Conservation (phyloP, 352 stramenopile species). For the Globisporangium paddicum region DNA sequence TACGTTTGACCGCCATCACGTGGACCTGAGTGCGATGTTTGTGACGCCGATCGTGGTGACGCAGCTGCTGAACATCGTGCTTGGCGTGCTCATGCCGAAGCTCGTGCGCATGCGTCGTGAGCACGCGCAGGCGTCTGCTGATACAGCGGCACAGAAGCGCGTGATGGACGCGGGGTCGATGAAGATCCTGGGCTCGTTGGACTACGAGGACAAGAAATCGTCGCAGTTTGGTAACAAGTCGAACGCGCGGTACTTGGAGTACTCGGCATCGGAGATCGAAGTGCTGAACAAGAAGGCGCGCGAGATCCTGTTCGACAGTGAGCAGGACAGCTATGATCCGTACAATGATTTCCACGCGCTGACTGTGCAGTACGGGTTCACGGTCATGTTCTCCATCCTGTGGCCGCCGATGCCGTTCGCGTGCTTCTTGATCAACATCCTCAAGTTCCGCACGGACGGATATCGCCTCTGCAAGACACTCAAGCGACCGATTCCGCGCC, state of each 20-base stretch:
- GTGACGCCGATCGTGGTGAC: constrained; percentile 85
- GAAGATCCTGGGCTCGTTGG: constrained; percentile 76
- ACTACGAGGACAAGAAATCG: constrained; percentile 68
- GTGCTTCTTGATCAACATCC: constrained; percentile 64
- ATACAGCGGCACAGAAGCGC: constrained; percentile 60
- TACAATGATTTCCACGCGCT: constrained; percentile 75
- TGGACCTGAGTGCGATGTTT: constrained; percentile 85
- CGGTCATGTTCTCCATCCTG: constrained; percentile 79
- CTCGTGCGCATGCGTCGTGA: constrained; percentile 66
- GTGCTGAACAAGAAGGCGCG: constrained; percentile 64
- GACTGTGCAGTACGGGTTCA: constrained; percentile 71
- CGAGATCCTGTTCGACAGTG: constrained; percentile 66
- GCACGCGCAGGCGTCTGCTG: constrained; percentile 46
- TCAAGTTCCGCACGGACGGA: constrained; percentile 64
- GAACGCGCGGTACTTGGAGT: constrained; percentile 59
- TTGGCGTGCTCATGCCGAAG: constrained; percentile 61
- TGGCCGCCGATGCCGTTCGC: constrained; percentile 73
- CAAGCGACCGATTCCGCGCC: constrained; percentile 62
- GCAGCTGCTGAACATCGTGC: constrained; percentile 71
- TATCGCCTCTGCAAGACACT: constrained; percentile 67
- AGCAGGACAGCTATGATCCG: constrained; percentile 68
- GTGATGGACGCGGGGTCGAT: constrained; percentile 66
- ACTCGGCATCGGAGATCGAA: constrained; percentile 53
- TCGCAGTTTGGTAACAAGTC: constrained; percentile 76
- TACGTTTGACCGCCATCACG: constrained; percentile 79